Evolutionary conservation across 805 yeast genomes (phyloP), one percentile per base, ranked within the genome.

Genomic region (Ogataea degrootiae): DNA sequence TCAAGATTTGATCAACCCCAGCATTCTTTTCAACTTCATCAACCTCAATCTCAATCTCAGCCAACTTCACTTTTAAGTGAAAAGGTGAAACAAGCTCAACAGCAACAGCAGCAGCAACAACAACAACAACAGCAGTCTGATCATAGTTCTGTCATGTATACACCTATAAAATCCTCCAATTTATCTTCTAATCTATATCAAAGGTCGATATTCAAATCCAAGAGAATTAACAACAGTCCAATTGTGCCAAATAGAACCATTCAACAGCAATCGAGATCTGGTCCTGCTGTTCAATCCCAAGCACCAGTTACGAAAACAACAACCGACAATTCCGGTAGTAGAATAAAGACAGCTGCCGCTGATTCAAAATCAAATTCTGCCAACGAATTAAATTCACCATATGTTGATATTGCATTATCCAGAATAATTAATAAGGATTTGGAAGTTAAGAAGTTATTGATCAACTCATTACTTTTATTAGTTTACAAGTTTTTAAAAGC

Each of bases 401-500:
- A 72, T 41, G 69, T 77, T 48, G 63, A 61, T 42, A 60, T 68
- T 35, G 82, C 82, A 1, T 60, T 76, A 44, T 41, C 63, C 5
- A 56, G 82, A 34, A 77, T 76, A 49, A 65, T 70, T 2, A 72
- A 74, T 52, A 68, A 67, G 49, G 75, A 74, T 44, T 37, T 53
- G 6, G 71, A 70, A 51, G 55, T 68, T 37, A 65, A 64, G 37
- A 62, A 55, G n/a, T 48, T 73, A 7, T 44, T 71, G 23, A 52
- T 54, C 12, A 65, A 60, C 45, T 46, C 69, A 0, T 41, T 72
- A 4, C 46, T 56, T 7, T 44, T 68, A 15, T 52, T 72, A 2
- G 44, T 63, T 6, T 66, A 65, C 44, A 60, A 62, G 39, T 55
- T 74, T 44, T 26, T 26, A 11, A 26, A 26, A 26, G 31, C 31